Percentiles rank a stretch among this genome's conserved stretches.
phyloP scores from a whole-genome alignment of 441 rosid genomes.

The Melianthus villosus region DNA sequence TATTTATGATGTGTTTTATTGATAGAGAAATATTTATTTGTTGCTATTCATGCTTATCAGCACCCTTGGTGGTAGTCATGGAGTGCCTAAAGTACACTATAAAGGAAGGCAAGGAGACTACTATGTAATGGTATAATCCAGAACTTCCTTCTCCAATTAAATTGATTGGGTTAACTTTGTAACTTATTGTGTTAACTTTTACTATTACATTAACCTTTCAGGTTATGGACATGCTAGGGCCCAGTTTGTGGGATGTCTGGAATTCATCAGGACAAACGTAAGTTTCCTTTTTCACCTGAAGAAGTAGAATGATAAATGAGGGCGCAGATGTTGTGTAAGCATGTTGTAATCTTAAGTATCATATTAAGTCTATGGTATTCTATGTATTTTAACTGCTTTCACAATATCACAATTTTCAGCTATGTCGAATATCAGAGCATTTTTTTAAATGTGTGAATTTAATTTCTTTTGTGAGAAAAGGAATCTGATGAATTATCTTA shows the following conservation, averaged over 20 bases:
- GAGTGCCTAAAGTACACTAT: slow-evolving; percentile 86
- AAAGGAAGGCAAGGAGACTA: slow-evolving; percentile 97
- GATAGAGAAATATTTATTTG: not conserved
- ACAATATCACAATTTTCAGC: too few relatives aligned
- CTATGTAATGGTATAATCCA: slow-evolving; percentile 63
- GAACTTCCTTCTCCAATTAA: slow-evolving; percentile 5
- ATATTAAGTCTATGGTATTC: too few relatives aligned
- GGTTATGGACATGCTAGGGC: slow-evolving; percentile 99
- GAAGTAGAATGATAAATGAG: too few relatives aligned
- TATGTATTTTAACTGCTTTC: too few relatives aligned
- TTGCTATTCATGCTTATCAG: slow-evolving; percentile 23
- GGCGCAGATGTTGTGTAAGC: too few relatives aligned
- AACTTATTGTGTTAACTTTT: slow-evolving; percentile 8
- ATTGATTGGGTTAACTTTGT: not conserved
- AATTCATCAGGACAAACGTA: slow-evolving; percentile 93
- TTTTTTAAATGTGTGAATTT: too few relatives aligned
- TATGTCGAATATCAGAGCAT: too few relatives aligned
- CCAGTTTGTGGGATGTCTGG: slow-evolving; percentile 99
- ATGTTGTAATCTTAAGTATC: too few relatives aligned
- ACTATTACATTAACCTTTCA: slow-evolving; percentile 16
- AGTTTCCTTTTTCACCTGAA: slow-evolving; percentile 22
- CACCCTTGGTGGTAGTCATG: slow-evolving; percentile 92
- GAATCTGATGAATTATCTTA: too few relatives aligned
- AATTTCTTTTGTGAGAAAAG: too few relatives aligned
- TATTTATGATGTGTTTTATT: not conserved